phyloP scores from a whole-genome alignment of 2,329 filamentous ascomycete genomes.

The Aureobasidium sp. region DNA sequence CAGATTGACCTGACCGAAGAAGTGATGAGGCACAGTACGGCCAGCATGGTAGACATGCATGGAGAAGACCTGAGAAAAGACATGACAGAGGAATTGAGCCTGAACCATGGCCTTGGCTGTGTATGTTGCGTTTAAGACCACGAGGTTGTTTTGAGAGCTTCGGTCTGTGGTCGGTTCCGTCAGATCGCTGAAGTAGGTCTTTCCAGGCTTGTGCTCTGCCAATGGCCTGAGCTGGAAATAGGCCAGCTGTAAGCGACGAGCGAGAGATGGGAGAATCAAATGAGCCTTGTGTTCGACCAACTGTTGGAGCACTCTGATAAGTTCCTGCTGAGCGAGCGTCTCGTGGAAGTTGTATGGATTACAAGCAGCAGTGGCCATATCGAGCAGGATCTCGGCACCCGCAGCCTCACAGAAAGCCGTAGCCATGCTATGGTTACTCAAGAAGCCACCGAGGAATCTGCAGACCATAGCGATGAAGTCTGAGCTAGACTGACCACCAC shows the following conservation, averaged over 20 bases:
- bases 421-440: constrained; percentile 66
- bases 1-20: constrained; percentile 70
- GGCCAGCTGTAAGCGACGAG: constrained; percentile 63
- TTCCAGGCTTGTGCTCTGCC: constrained; percentile 30
- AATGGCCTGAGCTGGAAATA: constrained; percentile 62
- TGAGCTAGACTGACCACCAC: constrained; percentile 14
- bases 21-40: constrained; percentile 47
- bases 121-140: constrained; percentile 55
- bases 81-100: constrained; percentile 57
- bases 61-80: constrained; percentile 22
- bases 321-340: constrained; percentile 56
- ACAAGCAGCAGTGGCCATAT: constrained; percentile 74
- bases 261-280: constrained; percentile 70
- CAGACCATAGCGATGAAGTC: constrained; percentile 56
- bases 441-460: constrained; percentile 69
- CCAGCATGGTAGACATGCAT: constrained; percentile 29
- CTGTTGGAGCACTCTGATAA: constrained; percentile 66
- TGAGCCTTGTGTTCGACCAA: constrained; percentile 75
- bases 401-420: constrained; percentile 66
- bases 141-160: constrained; percentile 19
- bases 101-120: constrained; percentile 71
- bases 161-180: not conserved
- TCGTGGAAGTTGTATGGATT: constrained; percentile 66
- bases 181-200: constrained; percentile 15
- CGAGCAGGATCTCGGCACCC: constrained; percentile 74